These are phyloP conservation scores for Arthrobotrys conoides DNA, from an alignment of 2,329 filamentous ascomycete genomes.

Conservation along the genomic window DNA sequence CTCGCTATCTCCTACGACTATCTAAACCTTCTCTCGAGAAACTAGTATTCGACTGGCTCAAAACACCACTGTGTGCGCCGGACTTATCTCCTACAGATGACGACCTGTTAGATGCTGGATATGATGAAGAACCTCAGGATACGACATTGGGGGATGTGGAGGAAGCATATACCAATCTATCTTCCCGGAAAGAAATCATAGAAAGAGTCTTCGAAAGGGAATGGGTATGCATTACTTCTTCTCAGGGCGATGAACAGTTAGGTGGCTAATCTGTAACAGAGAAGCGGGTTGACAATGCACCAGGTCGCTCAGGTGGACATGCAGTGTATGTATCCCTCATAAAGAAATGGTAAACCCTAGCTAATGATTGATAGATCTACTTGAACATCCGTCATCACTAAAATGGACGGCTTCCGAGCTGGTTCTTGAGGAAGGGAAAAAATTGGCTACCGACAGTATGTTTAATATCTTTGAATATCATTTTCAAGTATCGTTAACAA, in stretches of 20 bases:
- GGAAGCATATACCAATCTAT: slow-evolving; percentile 41
- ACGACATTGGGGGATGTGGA: slow-evolving; percentile 34
- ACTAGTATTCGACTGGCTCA: slow-evolving; percentile 57
- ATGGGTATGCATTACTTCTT: slow-evolving; percentile 68
- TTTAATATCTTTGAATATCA: slow-evolving; percentile 65
- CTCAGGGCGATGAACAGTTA: too few species aligned
- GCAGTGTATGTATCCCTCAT: slow-evolving; percentile 67
- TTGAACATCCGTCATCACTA: slow-evolving; percentile 76
- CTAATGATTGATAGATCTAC: slow-evolving; percentile 69
- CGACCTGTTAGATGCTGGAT: slow-evolving; percentile 20
- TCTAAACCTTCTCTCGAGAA: slow-evolving; percentile 57
- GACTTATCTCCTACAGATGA: slow-evolving; percentile 54
- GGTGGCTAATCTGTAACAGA: slow-evolving; percentile 62
- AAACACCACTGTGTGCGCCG: slow-evolving; percentile 45
- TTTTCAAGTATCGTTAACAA: slow-evolving; percentile 59
- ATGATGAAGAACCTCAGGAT: slow-evolving; percentile 38
- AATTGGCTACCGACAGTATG: slow-evolving; percentile 49
- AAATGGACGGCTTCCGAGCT: slow-evolving; percentile 77
- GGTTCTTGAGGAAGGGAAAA: slow-evolving; percentile 66
- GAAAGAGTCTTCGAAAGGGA: slow-evolving; percentile 78
- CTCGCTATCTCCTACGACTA: slow-evolving; percentile 48
- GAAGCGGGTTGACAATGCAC: slow-evolving; percentile 75
- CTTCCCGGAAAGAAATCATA: slow-evolving; percentile 70
- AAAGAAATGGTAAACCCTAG: background rate
- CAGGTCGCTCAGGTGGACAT: slow-evolving; percentile 79